Evolutionary conservation across 768 basidiomycete genomes (phyloP).

Genomic region (Paxillus rubicundulus): DNA sequence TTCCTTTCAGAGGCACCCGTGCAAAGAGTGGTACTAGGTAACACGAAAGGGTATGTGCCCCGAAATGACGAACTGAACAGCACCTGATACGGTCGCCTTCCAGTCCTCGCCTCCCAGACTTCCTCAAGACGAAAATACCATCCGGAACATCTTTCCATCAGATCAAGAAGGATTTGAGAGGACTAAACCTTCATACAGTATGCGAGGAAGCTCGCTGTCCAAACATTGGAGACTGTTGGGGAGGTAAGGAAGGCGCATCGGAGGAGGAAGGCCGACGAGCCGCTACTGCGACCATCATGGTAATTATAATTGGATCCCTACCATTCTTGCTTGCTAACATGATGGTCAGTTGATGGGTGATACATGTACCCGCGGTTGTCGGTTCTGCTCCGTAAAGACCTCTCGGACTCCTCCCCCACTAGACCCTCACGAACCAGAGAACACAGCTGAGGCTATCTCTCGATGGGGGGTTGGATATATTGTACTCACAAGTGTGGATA

Average conservation of each 20-base stretch:
- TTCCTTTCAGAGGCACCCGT: slow-evolving; percentile 63
- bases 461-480: slow-evolving; percentile 99
- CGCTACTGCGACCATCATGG: slow-evolving; percentile 99
- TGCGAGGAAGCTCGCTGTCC: slow-evolving; percentile 99
- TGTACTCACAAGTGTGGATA: slow-evolving; percentile 93
- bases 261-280: slow-evolving; percentile 72
- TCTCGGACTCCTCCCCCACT: slow-evolving; percentile 83
- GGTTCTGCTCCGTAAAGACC: slow-evolving; percentile 97
- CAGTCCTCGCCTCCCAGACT: slow-evolving; percentile 83
- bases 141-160: slow-evolving; percentile 83
- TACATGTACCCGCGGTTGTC: slow-evolving; percentile 95
- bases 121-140: slow-evolving; percentile 90
- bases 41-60: slow-evolving; percentile 56
- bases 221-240: slow-evolving; percentile 99
- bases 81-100: not conserved
- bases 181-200: slow-evolving; percentile 89
- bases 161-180: slow-evolving; percentile 94
- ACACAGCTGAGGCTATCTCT: slow-evolving; percentile 97
- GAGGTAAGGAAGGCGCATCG: slow-evolving; percentile 67
- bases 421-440: slow-evolving; percentile 95
- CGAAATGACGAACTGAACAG: not conserved
- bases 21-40: slow-evolving; percentile 69
- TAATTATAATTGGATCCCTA: slow-evolving; percentile 30
- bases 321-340: slow-evolving; percentile 6
- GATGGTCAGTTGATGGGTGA: slow-evolving; percentile 89